phyloP scores from a whole-genome alignment of 2,329 filamentous ascomycete genomes.

The Exophiala sp. region DNA sequence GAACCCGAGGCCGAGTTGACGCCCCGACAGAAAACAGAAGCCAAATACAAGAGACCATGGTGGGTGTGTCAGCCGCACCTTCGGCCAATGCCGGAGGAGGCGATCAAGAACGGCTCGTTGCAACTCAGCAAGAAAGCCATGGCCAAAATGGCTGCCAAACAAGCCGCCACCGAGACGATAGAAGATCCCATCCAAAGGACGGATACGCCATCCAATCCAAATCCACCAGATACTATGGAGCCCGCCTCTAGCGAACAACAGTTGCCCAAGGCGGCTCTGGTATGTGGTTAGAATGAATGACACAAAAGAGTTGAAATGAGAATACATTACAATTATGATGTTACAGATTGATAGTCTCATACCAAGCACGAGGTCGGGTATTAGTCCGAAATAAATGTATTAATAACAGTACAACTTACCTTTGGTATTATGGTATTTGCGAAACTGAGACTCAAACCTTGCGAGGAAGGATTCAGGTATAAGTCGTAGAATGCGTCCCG shows the following conservation, averaged over 20 bases:
- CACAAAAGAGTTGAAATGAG: slow-evolving; percentile 2
- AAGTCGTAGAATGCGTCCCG: no score
- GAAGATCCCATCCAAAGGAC: slow-evolving; percentile 3
- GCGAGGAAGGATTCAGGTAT: no score
- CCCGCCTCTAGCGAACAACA: slow-evolving; percentile 7
- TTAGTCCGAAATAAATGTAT: no score
- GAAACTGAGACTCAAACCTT: no score
- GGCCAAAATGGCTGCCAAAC: slow-evolving; percentile 23
- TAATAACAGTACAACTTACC: no score
- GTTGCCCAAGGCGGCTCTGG: slow-evolving; percentile 25
- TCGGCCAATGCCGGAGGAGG: slow-evolving; percentile 79
- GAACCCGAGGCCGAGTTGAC: slow-evolving; percentile 30
- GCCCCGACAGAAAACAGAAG: slow-evolving; percentile 52
- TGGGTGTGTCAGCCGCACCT: slow-evolving; percentile 89
- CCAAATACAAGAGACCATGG: slow-evolving; percentile 71
- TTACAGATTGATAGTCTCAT: no score
- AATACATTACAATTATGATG: no score
- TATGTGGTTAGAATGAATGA: slow-evolving; percentile 17
- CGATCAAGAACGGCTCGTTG: slow-evolving; percentile 72
- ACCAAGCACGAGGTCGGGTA: no score
- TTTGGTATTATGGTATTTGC: no score
- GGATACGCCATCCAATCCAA: not conserved
- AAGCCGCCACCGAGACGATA: slow-evolving; percentile 27
- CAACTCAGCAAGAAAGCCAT: slow-evolving; percentile 59
- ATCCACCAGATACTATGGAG: not conserved